phyloP scores from a whole-genome alignment of 441 rosid species.

The Euphorbia schlechtendalii region DNA sequence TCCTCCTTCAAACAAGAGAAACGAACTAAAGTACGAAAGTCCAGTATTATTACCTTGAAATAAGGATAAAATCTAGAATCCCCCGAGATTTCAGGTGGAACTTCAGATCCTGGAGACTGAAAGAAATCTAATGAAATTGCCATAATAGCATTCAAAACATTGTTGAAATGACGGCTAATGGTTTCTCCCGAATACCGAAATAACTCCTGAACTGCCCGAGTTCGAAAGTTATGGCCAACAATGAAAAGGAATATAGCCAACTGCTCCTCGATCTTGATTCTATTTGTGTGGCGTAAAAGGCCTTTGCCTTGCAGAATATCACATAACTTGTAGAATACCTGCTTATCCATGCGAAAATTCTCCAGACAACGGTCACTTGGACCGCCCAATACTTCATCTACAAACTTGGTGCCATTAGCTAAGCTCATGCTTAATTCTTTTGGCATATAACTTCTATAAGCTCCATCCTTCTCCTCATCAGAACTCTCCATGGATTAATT shows the following conservation, averaged over 20 bases:
- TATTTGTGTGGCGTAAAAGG: conserved; percentile 74
- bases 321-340: conserved; percentile 74
- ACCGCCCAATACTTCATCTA: conserved; percentile 70
- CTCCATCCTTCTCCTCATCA: conserved; percentile 54
- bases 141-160: conserved; percentile 74
- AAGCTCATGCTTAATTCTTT: conserved; percentile 36
- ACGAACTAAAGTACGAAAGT: neutral
- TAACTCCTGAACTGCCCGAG: conserved; percentile 79
- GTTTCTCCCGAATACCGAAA: conserved; percentile 81
- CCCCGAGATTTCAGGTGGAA: conserved; percentile 37
- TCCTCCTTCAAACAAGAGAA: conserved; percentile 1
- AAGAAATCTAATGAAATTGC: conserved; percentile 68
- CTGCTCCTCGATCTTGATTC: conserved; percentile 88
- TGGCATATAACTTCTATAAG: conserved; percentile 29
- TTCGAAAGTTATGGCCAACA: conserved; percentile 73
- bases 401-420: conserved; percentile 53
- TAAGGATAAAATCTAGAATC: conserved; percentile 58
- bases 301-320: conserved; percentile 71
- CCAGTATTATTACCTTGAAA: conserved; percentile 46
- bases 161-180: conserved; percentile 90
- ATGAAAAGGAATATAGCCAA: conserved; percentile 79
- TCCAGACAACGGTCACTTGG: conserved; percentile 57
- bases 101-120: conserved; percentile 45
- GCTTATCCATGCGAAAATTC: conserved; percentile 87
- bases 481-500: conserved; percentile 46